phyloP scores from a whole-genome alignment of 805 yeast species.

The Brettanomyces naardenensis region DNA sequence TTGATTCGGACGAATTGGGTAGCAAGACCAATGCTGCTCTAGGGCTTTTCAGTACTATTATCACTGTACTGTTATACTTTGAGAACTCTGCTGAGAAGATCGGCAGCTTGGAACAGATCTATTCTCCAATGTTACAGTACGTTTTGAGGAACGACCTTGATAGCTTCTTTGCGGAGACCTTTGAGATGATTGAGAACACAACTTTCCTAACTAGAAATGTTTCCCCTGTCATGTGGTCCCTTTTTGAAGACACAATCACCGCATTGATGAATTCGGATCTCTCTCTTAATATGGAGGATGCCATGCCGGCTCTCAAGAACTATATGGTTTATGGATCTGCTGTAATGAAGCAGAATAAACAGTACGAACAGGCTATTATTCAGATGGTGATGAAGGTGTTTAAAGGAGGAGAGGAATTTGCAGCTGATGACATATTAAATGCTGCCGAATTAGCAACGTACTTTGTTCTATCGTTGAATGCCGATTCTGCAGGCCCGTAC shows the following conservation, averaged over 20 bases:
- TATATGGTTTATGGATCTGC: constrained; percentile 52
- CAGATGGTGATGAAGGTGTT: constrained; percentile 40
- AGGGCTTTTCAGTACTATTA: constrained; percentile 80
- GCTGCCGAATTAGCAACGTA: constrained; percentile 62
- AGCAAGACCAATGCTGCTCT: constrained; percentile 83
- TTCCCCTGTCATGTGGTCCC: constrained; percentile 69
- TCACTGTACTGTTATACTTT: constrained; percentile 78
- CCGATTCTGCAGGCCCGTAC: constrained; percentile 33
- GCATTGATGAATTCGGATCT: constrained; percentile 39
- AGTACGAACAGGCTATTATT: constrained; percentile 40
- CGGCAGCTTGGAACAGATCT: constrained; percentile 59
- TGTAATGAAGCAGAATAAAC: constrained; percentile 38
- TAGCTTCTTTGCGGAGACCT: constrained; percentile 76
- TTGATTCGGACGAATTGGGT: constrained; percentile 33
- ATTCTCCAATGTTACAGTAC: constrained; percentile 63
- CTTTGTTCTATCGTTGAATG: constrained; percentile 49
- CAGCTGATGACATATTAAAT: constrained; percentile 46
- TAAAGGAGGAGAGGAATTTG: constrained; percentile 36
- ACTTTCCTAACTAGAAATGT: constrained; percentile 55
- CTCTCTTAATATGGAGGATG: constrained; percentile 65
- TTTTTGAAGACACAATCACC: constrained; percentile 44
- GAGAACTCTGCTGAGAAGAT: constrained; percentile 75
- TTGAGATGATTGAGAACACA: constrained; percentile 73
- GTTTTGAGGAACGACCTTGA: constrained; percentile 60
- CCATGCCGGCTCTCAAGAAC: constrained; percentile 66